Evolutionary conservation across 2,329 filamentous ascomycete genomes (phyloP).

Genomic region (Nemania serpens): DNA sequence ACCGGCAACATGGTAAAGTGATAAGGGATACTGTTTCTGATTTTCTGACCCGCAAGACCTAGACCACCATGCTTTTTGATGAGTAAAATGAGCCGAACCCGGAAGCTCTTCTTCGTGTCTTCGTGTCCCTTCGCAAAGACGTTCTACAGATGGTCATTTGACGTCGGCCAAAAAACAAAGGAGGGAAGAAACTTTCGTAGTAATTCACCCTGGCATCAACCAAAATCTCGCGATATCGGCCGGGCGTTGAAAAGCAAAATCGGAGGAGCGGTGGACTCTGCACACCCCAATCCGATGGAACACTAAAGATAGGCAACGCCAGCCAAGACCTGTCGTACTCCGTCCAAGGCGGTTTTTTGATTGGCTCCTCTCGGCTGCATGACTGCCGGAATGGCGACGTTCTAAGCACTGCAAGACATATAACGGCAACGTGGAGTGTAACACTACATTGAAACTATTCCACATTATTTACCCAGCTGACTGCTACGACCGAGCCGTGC

Average conservation of each 20-base stretch:
- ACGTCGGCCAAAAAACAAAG: neutral
- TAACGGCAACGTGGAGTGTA: slow-evolving; percentile 22
- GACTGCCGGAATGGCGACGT: slow-evolving; percentile 22
- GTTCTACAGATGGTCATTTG: neutral
- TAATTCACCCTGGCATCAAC: neutral
- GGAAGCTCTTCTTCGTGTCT: too few species aligned
- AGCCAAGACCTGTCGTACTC: slow-evolving; percentile 22
- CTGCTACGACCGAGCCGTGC: slow-evolving; percentile 20
- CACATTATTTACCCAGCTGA: neutral
- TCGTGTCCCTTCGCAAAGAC: neutral
- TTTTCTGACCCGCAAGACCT: neutral
- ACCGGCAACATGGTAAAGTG: too few species aligned
- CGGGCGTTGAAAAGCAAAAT: slow-evolving; percentile 25
- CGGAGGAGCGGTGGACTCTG: slow-evolving; percentile 19
- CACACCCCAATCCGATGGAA: slow-evolving; percentile 15
- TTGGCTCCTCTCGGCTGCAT: slow-evolving; percentile 18
- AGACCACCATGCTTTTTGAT: too few species aligned
- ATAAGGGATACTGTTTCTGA: neutral
- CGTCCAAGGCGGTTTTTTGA: slow-evolving; percentile 2
- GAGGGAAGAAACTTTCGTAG: neutral
- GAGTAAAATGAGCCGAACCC: too few species aligned
- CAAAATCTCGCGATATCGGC: slow-evolving; percentile 20
- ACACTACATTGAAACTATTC: slow-evolving; percentile 15
- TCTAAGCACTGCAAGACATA: slow-evolving; percentile 20
- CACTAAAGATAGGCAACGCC: slow-evolving; percentile 19